phyloP scores from a whole-genome alignment of 225 moss, liverwort and hornwort species.

The Marchantia paleacea region DNA sequence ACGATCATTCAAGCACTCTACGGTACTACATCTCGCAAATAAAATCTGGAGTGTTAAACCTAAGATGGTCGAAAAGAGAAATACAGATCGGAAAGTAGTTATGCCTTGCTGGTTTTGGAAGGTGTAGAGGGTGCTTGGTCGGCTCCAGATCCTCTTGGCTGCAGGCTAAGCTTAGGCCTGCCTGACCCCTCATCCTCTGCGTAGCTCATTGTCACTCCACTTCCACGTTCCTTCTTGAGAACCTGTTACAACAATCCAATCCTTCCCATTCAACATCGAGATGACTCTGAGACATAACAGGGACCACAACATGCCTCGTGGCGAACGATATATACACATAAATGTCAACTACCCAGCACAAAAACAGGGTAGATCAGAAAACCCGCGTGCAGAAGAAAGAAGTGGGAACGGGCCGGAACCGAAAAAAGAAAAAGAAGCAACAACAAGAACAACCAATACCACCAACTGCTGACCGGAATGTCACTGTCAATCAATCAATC shows the following conservation, averaged over 20 bases:
- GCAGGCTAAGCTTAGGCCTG: slow-evolving; percentile 95
- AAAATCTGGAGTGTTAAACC: background rate
- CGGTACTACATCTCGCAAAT: background rate
- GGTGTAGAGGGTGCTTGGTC: slow-evolving; percentile 62
- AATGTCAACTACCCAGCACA: background rate
- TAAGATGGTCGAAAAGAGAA: background rate
- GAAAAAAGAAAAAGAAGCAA: background rate
- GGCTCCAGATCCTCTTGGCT: slow-evolving; percentile 80
- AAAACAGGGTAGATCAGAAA: slow-evolving; percentile 2
- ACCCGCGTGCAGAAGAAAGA: background rate
- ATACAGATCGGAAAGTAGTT: slow-evolving; percentile 13
- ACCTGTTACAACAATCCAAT: slow-evolving; percentile 12
- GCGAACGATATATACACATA: background rate
- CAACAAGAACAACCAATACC: background rate
- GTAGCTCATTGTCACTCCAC: slow-evolving; percentile 62
- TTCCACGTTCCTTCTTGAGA: slow-evolving; percentile 9
- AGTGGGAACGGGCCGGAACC: background rate
- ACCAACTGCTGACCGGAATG: background rate
- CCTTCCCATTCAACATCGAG: background rate
- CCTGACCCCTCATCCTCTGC: slow-evolving; percentile 78
- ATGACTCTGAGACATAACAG: no score
- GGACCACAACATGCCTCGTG: background rate
- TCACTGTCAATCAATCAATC: slow-evolving; percentile 14
- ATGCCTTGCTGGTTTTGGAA: slow-evolving; percentile 76
- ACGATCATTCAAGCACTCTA: background rate